Conservation (phyloP, 129 eudicot species). For the Ambrosia artemisiifolia region DNA sequence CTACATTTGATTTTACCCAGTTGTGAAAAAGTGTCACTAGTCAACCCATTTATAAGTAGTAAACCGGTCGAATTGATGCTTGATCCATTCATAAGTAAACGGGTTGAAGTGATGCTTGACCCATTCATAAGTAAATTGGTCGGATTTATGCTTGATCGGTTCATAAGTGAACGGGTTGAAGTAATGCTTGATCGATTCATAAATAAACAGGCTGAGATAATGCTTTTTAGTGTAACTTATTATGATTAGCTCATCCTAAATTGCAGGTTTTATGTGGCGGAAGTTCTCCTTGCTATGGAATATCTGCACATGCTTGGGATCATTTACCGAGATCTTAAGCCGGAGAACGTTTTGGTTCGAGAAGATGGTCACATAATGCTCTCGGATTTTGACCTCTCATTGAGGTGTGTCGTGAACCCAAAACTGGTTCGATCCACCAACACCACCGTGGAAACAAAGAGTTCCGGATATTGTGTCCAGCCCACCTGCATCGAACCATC, state of each 20-base stretch:
- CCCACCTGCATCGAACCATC: conserved; percentile 72
- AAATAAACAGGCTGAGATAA: no score
- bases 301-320: conserved; percentile 96
- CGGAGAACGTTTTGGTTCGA: conserved; percentile 82
- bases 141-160: no score
- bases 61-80: background rate
- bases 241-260: no score
- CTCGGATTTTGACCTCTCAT: conserved; percentile 93
- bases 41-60: background rate
- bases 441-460: conserved; percentile 48
- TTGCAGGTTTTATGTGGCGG: conserved; percentile 90
- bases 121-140: no score
- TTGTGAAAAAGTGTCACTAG: background rate
- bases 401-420: conserved; percentile 81
- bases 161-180: no score
- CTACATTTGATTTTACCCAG: background rate
- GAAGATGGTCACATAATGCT: conserved; percentile 99
- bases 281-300: conserved; percentile 92
- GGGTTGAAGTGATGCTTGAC: no score
- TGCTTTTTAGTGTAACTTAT: no score
- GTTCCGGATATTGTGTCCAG: conserved; percentile 55
- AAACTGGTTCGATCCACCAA: conserved; percentile 74
- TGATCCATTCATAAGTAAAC: no score
- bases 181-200: no score
- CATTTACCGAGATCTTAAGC: conserved; percentile 94